These are phyloP conservation scores for Sutorius eximius DNA, from an alignment of 1,284 basidiomycete genomes.

Conservation along the genomic window DNA sequence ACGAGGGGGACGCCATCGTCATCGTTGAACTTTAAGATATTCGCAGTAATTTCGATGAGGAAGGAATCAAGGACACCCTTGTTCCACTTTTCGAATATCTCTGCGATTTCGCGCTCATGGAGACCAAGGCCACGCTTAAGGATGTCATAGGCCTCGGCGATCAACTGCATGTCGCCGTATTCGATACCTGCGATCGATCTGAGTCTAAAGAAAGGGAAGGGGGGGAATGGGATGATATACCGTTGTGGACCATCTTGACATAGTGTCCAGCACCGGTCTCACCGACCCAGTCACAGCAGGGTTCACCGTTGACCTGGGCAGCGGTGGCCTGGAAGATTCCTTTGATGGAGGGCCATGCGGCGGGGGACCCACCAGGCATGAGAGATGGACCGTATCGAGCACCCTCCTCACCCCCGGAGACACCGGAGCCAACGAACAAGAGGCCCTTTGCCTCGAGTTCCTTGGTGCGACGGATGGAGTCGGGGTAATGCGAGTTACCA, in stretches of 20 bases:
- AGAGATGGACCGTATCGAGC: constrained; percentile 96
- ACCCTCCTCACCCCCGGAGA: constrained; percentile 99
- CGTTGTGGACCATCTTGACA: constrained; percentile 99
- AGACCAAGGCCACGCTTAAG: constrained; percentile 95
- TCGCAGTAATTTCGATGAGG: constrained; percentile 97
- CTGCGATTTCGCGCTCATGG: constrained; percentile 82
- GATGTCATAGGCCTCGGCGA: constrained; percentile 98
- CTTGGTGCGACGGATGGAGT: constrained; percentile 92
- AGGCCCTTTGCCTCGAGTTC: constrained; percentile 94
- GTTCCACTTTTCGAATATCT: constrained; percentile 93
- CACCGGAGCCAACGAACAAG: constrained; percentile 97
- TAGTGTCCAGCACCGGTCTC: constrained; percentile 93
- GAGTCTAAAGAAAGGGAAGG: constrained; percentile 15
- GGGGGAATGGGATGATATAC: constrained; percentile 41
- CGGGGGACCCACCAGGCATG: constrained; percentile 97
- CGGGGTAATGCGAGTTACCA: constrained; percentile 99
- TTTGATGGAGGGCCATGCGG: constrained; percentile 97
- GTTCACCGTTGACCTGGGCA: constrained; percentile 93
- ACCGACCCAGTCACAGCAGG: constrained; percentile 99
- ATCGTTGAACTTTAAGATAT: constrained; percentile 96
- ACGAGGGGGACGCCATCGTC: constrained; percentile 91
- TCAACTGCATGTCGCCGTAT: constrained; percentile 99
- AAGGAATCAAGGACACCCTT: constrained; percentile 99
- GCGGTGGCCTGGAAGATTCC: constrained; percentile 98
- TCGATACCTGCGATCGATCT: constrained; percentile 72